Base-by-base conservation (phyloP, 2,329 filamentous ascomycete genomes). In the Cryphonectria naterciae region DNA sequence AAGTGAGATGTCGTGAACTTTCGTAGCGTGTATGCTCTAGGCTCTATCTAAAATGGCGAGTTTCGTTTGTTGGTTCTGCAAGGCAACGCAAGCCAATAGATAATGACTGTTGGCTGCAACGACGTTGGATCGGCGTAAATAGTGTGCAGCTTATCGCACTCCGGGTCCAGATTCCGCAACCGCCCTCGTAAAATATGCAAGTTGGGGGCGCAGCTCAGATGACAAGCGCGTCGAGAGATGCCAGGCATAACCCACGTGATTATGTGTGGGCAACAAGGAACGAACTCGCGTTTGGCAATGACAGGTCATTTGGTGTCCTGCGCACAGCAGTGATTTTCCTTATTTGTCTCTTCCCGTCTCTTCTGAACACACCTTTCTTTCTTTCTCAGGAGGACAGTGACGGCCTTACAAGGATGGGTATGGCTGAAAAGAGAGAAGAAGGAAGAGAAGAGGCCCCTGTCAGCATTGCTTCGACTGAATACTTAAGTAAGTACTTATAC, bases 41-140 rank as follows among this genome's bases (percentile, higher is more conserved):
- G 60, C 46, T 39, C 46, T 28, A 28, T 60, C 37, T 37, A 37
- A 8, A 39, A 54, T 67, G 68, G 64, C n/a, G 35, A 60, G n/a
- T 67, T 52, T 43, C 11, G 49, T 11, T 68, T 35, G 70, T 70
- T 70, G 68, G 70, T 72, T 58, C 28, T 65, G 15, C 13, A 11
- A 64, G 62, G n/a, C 13, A 46, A 58, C 49, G 63, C 15, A 41
- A 61, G 46, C 68, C 70, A 72, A 70, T 70, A 32, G n/a, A 65
- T 54, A 54, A 22, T 39, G 43, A 32, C 19, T 54, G 39, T 70
- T 70, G 39, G 54, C 52, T 70, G 43, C 64, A 19, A 54, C 22
- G 15, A 22, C 22, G 52, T 32, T 39, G 64, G 46, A 58, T 64
- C 56, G 15, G 39, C 28, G 37, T 54, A 41, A 52, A 22, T n/a